Conservation (phyloP, 1,284 basidiomycete genomes). For the Schizophyllum amplum region DNA sequence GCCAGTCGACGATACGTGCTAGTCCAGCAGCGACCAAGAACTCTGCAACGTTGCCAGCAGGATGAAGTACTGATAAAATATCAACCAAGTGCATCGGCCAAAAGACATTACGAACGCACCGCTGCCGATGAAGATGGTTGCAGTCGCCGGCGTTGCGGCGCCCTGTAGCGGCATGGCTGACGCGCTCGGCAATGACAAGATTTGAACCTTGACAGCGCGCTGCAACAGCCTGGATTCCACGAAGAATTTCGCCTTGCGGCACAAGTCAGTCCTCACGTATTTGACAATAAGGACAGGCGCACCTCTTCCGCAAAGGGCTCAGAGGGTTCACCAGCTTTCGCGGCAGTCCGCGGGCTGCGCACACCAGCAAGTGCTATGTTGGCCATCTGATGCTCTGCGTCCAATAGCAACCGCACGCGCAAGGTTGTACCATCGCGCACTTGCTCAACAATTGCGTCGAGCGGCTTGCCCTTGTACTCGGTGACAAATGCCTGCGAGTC, state of each 20-base stretch:
- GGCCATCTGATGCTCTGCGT: conserved; percentile 81
- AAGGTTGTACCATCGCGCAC: conserved; percentile 91
- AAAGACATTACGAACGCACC: conserved; percentile 33
- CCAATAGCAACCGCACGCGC: conserved; percentile 81
- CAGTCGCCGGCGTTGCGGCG: conserved; percentile 55
- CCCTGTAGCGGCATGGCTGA: conserved; percentile 77
- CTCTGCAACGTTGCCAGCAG: conserved; percentile 92
- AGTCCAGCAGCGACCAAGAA: conserved; percentile 80
- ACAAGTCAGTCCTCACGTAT: too few relatives aligned
- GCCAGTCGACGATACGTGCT: conserved; percentile 95
- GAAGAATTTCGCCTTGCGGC: conserved; percentile 81
- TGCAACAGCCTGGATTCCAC: conserved; percentile 90
- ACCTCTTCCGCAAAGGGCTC: conserved; percentile 86
- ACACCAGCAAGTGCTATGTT: conserved; percentile 85
- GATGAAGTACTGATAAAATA: conserved; percentile 62
- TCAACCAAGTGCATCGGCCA: conserved; percentile 2
- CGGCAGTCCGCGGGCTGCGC: conserved; percentile 66
- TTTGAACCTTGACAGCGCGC: conserved; percentile 77
- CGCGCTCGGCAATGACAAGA: conserved; percentile 82
- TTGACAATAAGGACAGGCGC: too few relatives aligned
- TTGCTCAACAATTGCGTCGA: conserved; percentile 91
- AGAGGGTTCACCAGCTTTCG: conserved; percentile 67
- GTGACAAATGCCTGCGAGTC: conserved; percentile 86
- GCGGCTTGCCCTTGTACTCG: conserved; percentile 84
- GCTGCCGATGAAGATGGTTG: conserved; percentile 85